Evolutionary conservation across 345 rosid genomes (phyloP).

Genomic region (Syzygium jambos): DNA sequence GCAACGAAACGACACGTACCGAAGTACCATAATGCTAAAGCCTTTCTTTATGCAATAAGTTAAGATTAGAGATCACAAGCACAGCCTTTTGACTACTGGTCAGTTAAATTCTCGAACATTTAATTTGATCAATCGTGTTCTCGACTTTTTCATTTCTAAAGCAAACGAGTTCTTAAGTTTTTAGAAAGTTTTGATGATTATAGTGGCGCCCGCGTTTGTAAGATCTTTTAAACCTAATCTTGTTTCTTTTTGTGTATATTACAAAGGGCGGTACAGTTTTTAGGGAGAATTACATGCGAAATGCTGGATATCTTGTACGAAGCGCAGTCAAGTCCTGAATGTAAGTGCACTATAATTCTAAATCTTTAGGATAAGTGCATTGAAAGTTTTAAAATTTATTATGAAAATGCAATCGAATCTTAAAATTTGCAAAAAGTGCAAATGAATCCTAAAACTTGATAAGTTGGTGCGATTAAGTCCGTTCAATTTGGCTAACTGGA

Average conservation of each 20-base stretch:
- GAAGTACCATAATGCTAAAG: neutral
- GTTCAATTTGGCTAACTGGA: no score
- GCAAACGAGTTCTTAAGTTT: neutral
- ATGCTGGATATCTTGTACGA: accelerated
- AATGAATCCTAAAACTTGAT: no score
- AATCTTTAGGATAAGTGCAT: no score
- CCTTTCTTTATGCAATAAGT: neutral
- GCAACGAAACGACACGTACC: neutral
- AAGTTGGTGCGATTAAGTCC: no score
- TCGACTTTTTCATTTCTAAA: neutral
- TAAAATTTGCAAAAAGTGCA: no score
- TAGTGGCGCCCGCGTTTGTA: neutral
- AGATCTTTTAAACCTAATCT: neutral
- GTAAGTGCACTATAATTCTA: neutral
- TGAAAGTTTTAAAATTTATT: no score
- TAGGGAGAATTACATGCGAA: neutral
- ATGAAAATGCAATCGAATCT: no score
- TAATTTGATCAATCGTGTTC: neutral
- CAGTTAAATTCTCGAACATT: neutral
- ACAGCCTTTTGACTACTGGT: neutral
- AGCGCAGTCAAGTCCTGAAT: neutral
- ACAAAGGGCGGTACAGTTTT: neutral
- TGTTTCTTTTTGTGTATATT: neutral
- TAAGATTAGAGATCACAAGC: neutral
- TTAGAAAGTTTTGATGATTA: neutral